A percentile compares a stretch with the other conserved stretches of the same genome.
Evolutionary conservation across 2,329 filamentous ascomycete genomes (phyloP).

Genomic region (Monilinia polystroma): DNA sequence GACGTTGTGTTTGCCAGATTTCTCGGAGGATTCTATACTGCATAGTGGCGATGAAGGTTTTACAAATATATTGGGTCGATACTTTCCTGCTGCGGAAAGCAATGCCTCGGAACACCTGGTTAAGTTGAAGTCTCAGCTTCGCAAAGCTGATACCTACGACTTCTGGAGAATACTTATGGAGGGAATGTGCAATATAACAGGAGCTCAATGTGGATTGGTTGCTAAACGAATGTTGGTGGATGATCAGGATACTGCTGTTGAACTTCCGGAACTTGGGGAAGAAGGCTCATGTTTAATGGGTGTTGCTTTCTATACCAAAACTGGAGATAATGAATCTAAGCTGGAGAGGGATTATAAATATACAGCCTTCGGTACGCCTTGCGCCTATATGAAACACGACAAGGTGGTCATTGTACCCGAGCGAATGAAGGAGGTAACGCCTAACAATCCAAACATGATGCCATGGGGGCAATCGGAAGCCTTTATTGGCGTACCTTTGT

Average conservation of each 20-base stretch:
- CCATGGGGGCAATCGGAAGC: conserved; percentile 60
- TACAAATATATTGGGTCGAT: conserved; percentile 33
- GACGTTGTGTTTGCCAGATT: conserved; percentile 38
- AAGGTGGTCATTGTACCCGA: conserved; percentile 69
- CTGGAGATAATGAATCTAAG: conserved; percentile 52
- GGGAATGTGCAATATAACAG: conserved; percentile 60
- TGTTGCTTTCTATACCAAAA: conserved; percentile 64
- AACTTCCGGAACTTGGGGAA: conserved; percentile 60
- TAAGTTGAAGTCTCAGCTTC: conserved; percentile 56
- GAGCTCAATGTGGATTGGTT: conserved; percentile 67
- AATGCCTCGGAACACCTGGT: conserved; percentile 61
- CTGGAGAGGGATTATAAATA: conserved; percentile 62
- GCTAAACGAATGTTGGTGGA: conserved; percentile 61
- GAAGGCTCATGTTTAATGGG: conserved; percentile 63
- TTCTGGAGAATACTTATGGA: conserved; percentile 67
- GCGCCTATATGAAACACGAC: conserved; percentile 68
- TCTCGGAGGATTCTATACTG: conserved; percentile 31
- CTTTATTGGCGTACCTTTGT: conserved; percentile 66
- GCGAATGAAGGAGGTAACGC: conserved; percentile 56
- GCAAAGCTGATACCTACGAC: conserved; percentile 52
- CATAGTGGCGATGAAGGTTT: conserved; percentile 39
- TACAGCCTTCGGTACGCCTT: conserved; percentile 60
- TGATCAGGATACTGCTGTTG: conserved; percentile 56
- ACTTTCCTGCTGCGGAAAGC: conserved; percentile 52
- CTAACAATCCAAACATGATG: conserved; percentile 58